Evolutionary conservation across 202 grass and related monocot species (phyloP).

Genomic region (Digitaria exilis): DNA sequence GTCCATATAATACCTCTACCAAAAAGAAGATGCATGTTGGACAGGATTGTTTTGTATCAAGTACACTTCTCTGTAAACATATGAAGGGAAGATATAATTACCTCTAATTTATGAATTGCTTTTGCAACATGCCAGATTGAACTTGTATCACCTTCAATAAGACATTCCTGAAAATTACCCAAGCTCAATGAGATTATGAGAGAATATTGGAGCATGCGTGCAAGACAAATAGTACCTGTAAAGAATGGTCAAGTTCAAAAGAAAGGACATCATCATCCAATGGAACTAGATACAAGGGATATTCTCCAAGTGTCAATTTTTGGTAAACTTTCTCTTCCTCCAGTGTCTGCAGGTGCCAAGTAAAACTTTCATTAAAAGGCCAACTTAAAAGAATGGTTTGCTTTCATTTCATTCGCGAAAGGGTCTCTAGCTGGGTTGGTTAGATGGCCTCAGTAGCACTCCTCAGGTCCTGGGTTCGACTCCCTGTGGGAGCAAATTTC

Average conservation of each 20-base stretch:
- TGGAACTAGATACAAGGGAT: slow-evolving; percentile 84
- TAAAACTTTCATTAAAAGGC: not conserved
- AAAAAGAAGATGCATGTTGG: not conserved
- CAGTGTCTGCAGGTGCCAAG: slow-evolving; percentile 37
- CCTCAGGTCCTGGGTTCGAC: too few relatives aligned
- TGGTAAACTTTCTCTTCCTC: slow-evolving; percentile 92
- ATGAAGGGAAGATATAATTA: slow-evolving; percentile 34
- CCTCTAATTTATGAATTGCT: slow-evolving; percentile 97
- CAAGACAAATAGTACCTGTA: slow-evolving; percentile 60
- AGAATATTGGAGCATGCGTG: slow-evolving; percentile 26
- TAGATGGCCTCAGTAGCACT: too few relatives aligned
- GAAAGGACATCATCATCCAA: slow-evolving; percentile 94
- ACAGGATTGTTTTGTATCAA: too few relatives aligned
- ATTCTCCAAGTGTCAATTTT: slow-evolving; percentile 77
- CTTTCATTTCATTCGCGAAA: too few relatives aligned
- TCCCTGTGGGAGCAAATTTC: too few relatives aligned
- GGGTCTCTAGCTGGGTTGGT: too few relatives aligned
- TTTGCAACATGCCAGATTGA: slow-evolving; percentile 96
- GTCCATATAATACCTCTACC: not conserved
- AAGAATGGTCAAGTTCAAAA: slow-evolving; percentile 85
- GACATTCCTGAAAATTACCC: slow-evolving; percentile 66
- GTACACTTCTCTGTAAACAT: not conserved
- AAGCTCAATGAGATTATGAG: slow-evolving; percentile 28
- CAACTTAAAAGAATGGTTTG: too few relatives aligned
- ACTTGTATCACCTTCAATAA: slow-evolving; percentile 90